These are phyloP conservation scores for Lobosporangium transversale DNA, from an alignment of 192 early-diverging fungal species.

Conservation along the genomic window DNA sequence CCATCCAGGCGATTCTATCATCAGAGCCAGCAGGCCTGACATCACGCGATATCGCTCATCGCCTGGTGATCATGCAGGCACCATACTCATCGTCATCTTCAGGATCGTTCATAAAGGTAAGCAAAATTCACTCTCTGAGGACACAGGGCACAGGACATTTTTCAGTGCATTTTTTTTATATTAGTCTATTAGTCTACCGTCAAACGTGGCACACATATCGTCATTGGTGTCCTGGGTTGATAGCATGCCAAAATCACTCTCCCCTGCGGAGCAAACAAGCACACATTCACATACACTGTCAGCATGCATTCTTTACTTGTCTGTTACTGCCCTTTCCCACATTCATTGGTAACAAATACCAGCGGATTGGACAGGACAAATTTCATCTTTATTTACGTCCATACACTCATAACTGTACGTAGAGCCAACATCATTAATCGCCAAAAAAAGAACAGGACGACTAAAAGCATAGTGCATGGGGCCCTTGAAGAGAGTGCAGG, in stretches of 20 bases:
- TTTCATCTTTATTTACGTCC: not conserved
- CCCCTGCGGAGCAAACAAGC: not conserved
- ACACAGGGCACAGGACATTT: not conserved
- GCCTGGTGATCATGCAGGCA: slow-evolving; percentile 41
- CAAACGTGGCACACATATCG: slow-evolving; percentile 9
- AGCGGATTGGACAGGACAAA: not conserved
- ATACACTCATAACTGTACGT: no score
- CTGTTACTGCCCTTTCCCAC: not conserved
- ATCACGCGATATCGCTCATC: slow-evolving; percentile 46
- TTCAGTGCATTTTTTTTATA: not conserved
- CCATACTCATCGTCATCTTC: slow-evolving; percentile 42
- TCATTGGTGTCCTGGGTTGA: not conserved
- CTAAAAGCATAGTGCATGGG: no score
- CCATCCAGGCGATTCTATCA: slow-evolving; percentile 40
- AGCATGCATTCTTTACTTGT: not conserved
- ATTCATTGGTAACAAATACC: no score
- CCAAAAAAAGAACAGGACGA: not conserved
- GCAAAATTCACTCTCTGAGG: not conserved
- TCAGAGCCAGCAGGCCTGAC: slow-evolving; percentile 33
- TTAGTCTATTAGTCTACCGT: not conserved
- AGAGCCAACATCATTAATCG: not conserved
- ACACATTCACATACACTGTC: not conserved
- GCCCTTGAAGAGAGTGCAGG: no score
- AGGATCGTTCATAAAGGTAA: slow-evolving; percentile 39
- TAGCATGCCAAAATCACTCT: not conserved